phyloP scores from a whole-genome alignment of 1,139 yeast genomes.

The Pichiaceae sp. region DNA sequence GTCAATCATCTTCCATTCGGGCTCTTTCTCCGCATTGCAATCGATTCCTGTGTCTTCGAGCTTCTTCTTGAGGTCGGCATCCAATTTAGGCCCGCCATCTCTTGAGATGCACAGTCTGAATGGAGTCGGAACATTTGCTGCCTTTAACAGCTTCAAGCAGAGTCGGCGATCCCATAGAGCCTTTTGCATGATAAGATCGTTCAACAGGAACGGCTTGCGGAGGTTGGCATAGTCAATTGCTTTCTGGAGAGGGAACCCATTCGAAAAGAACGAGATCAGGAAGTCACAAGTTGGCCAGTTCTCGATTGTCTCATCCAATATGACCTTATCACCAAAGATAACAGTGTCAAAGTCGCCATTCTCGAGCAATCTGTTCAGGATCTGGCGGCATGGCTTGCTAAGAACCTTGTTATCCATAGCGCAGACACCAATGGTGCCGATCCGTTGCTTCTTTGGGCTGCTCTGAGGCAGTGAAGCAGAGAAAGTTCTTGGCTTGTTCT shows the following conservation, averaged over 20 bases:
- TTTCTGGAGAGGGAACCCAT: slow-evolving; percentile 93
- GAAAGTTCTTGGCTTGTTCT: slow-evolving; percentile 29
- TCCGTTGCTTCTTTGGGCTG: slow-evolving; percentile 53
- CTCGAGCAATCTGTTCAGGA: slow-evolving; percentile 78
- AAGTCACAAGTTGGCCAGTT: slow-evolving; percentile 99
- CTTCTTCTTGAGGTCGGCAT: slow-evolving; percentile 48
- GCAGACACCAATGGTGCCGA: slow-evolving; percentile 96
- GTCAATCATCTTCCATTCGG: slow-evolving; percentile 83
- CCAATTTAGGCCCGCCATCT: slow-evolving; percentile 93
- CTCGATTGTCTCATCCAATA: slow-evolving; percentile 85
- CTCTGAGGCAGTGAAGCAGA: slow-evolving; percentile 33
- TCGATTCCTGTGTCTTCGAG: slow-evolving; percentile 54
- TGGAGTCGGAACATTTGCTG: slow-evolving; percentile 84
- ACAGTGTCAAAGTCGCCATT: slow-evolving; percentile 95
- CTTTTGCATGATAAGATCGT: slow-evolving; percentile 86
- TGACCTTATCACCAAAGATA: slow-evolving; percentile 95
- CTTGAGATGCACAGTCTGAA: slow-evolving; percentile 79
- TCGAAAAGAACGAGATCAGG: slow-evolving; percentile 84
- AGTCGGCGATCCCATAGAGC: slow-evolving; percentile 94
- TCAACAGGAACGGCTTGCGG: slow-evolving; percentile 82
- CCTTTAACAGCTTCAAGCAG: slow-evolving; percentile 73
- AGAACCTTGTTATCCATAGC: slow-evolving; percentile 98
- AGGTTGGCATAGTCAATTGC: slow-evolving; percentile 87
- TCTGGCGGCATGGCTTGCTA: slow-evolving; percentile 91
- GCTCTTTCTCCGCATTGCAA: slow-evolving; percentile 47